A percentile compares a stretch with the other conserved stretches of the same genome.
Evolutionary conservation across 139 green algal genomes (phyloP).

Genomic region (Chlamydomonas eustigma): DNA sequence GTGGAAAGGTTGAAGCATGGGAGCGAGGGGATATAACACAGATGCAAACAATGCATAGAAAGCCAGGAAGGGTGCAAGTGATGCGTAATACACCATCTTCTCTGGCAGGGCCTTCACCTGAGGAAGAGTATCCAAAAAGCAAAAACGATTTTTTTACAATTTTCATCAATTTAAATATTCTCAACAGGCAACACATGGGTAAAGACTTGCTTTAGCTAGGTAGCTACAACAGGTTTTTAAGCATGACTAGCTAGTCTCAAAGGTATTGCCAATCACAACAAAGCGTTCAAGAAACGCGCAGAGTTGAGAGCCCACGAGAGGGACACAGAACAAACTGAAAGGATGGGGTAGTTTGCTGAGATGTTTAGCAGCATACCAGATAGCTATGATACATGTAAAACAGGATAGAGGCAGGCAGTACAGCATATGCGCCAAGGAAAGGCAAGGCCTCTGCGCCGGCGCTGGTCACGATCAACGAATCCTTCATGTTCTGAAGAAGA

Average conservation of each 20-base stretch:
- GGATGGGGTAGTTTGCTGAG: background rate
- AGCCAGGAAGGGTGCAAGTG: slow-evolving; percentile 57
- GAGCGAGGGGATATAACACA: slow-evolving; percentile 66
- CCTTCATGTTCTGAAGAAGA: slow-evolving; percentile 72
- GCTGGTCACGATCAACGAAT: slow-evolving; percentile 74
- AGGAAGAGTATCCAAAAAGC: too few relatives aligned
- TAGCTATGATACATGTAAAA: slow-evolving; percentile 70
- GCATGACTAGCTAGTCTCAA: too few relatives aligned
- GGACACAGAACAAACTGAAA: background rate
- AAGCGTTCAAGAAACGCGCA: too few relatives aligned
- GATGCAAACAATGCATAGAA: slow-evolving; percentile 74
- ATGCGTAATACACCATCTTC: slow-evolving; percentile 61
- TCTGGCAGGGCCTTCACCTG: slow-evolving; percentile 50
- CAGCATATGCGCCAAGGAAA: slow-evolving; percentile 67
- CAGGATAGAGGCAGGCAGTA: slow-evolving; percentile 66
- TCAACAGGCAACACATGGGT: too few relatives aligned
- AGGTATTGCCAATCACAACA: too few relatives aligned
- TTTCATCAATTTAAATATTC: too few relatives aligned
- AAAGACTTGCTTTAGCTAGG: too few relatives aligned
- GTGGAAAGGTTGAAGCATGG: slow-evolving; percentile 62
- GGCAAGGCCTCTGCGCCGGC: slow-evolving; percentile 79
- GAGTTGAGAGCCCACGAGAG: too few relatives aligned
- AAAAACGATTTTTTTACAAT: too few relatives aligned
- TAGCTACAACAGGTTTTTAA: too few relatives aligned
- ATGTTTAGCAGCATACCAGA: background rate